Percentiles rank a stretch among this genome's conserved stretches.
Evolutionary conservation across 108 stramenopile species (phyloP).

Genomic region (Discostella pseudostelligera): DNA sequence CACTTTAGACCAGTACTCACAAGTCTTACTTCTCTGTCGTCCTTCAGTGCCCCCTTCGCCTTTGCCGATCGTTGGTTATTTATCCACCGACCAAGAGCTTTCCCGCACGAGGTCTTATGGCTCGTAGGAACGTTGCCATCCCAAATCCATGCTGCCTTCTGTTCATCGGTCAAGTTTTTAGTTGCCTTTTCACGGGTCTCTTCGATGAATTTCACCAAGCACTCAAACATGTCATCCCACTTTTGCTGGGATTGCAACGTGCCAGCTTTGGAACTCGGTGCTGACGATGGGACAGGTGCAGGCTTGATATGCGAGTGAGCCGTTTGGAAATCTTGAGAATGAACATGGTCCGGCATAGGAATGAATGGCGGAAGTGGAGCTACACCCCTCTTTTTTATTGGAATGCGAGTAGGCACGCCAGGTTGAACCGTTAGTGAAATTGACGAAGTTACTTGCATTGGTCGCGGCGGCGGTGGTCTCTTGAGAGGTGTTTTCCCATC

Average conservation of each 20-base stretch:
- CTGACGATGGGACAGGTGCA: conserved; percentile 33
- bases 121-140: conserved; percentile 76
- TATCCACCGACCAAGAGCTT: conserved; percentile 86
- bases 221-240: conserved; percentile 88
- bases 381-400: conserved; percentile 26
- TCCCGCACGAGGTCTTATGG: conserved; percentile 69
- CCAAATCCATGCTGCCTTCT: conserved; percentile 75
- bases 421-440: conserved; percentile 2
- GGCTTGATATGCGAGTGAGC: conserved; percentile 16
- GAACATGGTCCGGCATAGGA: conserved; percentile 16
- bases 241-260: conserved; percentile 66
- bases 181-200: conserved; percentile 62
- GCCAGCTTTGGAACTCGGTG: conserved; percentile 26
- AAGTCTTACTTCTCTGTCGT: conserved; percentile 74
- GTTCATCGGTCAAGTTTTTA: conserved; percentile 52
- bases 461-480: conserved; percentile 37
- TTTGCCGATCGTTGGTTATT: conserved; percentile 89
- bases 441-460: conserved; percentile 2
- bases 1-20: conserved; percentile 82
- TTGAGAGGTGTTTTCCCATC: conserved; percentile 33
- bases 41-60: conserved; percentile 74
- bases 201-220: conserved; percentile 67
- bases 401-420: conserved; percentile 10
- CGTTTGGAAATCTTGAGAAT: conserved; percentile 6
- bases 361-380: conserved; percentile 11